Evolutionary conservation across 2,329 filamentous ascomycete genomes (phyloP), one percentile per base, ranked within the genome.

Genomic region (Nannizziopsis arthrosporioides): DNA sequence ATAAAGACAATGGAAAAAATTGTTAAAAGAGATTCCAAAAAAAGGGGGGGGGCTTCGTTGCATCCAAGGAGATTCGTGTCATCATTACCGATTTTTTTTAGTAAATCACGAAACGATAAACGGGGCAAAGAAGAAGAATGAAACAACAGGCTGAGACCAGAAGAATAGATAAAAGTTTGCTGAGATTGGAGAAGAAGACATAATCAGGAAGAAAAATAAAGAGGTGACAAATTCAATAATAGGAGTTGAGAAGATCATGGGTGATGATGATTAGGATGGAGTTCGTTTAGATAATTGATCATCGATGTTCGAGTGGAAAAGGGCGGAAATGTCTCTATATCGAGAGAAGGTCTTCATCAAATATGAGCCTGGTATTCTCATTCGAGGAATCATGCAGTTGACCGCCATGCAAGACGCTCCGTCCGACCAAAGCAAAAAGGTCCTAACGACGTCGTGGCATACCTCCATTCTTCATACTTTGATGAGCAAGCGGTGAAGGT

Each of bases 391-490:
- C 7, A 7, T 7, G 22, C 7, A 27, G 7, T 7, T 27, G 7
- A 27, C 22, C 22, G 22, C 22, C 4, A 7, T 27, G 22, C 22
- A 3, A 27, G 22, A 27, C 22, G 22, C 22, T 7, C 22, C 22
- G 7, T 27, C 22, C 3, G 7, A 27, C 22, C 22, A 27, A 27
- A 27, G 22, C 22, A 3, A 27, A 27, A 27, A 27, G 7, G 18
- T 34, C 41, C 63, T 59, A 68, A 45, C 65, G 63, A 47, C 65
- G 65, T 36, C 67, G 64, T 45, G 61, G 55, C 53, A 67, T 61
- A n/a, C 64, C 64, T 35, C 62, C 65, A n/a, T 64, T 67, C 54
- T 67, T 70, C 61, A 69, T 66, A 34, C 62, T 68, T 54, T 69
- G 70, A 55, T 67, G 61, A 44, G 58, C 61, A 43, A 66, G 53